A percentile compares a stretch with the other conserved stretches of the same genome.
phyloP scores from a whole-genome alignment of 2,329 filamentous ascomycete genomes.

The Cladorrhinum sp. region DNA sequence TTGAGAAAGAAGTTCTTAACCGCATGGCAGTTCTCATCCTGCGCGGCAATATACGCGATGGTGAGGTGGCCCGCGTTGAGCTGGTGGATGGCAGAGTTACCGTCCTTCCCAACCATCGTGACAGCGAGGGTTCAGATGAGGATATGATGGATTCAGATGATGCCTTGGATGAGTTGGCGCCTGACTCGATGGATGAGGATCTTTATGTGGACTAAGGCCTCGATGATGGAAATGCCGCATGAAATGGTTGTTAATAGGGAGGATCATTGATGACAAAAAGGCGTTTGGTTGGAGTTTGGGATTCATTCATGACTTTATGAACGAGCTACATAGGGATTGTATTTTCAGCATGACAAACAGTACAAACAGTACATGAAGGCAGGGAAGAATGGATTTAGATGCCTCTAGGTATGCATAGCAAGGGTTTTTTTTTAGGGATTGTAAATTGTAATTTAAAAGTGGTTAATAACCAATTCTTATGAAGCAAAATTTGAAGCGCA shows the following conservation, averaged over 20 bases:
- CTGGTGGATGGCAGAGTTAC: constrained; percentile 75
- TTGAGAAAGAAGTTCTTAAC: constrained; percentile 97
- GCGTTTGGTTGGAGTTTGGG: constrained; percentile 1
- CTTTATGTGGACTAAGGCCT: constrained; percentile 39
- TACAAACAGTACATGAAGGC: not conserved
- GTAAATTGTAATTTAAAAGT: not conserved
- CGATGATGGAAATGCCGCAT: not conserved
- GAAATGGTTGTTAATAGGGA: not conserved
- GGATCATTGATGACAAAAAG: not conserved
- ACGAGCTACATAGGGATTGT: not conserved
- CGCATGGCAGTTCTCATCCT: constrained; percentile 87
- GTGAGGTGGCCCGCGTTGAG: constrained; percentile 76
- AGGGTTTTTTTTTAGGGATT: not conserved
- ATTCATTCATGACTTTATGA: not conserved
- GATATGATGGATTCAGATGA: constrained; percentile 69
- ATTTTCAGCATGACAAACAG: not conserved
- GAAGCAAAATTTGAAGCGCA: too few relatives aligned
- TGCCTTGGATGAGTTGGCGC: constrained; percentile 65
- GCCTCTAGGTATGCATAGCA: not conserved
- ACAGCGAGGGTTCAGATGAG: constrained; percentile 56
- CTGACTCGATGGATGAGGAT: constrained; percentile 61
- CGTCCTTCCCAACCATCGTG: constrained; percentile 77
- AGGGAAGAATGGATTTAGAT: constrained; percentile 1
- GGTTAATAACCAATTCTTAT: too few relatives aligned
- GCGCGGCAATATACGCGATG: constrained; percentile 78